These are phyloP conservation scores for Agroathelia rolfsii DNA, from an alignment of 1,284 basidiomycete species.

Conservation along the genomic window DNA sequence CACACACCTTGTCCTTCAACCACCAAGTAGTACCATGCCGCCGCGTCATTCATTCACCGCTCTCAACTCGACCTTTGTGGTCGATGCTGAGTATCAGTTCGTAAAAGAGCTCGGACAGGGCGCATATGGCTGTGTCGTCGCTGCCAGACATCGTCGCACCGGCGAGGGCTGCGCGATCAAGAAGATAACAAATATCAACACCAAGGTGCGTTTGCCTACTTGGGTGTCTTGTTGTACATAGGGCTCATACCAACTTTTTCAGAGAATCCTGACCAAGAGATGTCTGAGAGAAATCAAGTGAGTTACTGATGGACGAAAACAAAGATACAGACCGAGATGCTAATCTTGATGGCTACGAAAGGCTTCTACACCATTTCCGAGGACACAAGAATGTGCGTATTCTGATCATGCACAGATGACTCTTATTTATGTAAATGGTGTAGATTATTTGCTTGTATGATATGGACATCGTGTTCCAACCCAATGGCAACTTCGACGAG, in stretches of 20 bases:
- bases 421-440: too few species aligned
- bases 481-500: constrained; percentile 86
- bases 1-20: too few species aligned
- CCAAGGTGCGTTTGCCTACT: constrained; percentile 52
- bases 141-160: constrained; percentile 74
- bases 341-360: too few species aligned
- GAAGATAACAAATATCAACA: constrained; percentile 97
- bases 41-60: constrained; percentile 70
- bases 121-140: constrained; percentile 87
- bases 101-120: constrained; percentile 95
- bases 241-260: constrained; percentile 22
- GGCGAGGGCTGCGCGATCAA: constrained; percentile 92
- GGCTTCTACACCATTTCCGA: constrained; percentile 88
- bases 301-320: constrained; percentile 19
- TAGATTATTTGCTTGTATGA: constrained; percentile 91
- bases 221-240: neutral
- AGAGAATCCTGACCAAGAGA: constrained; percentile 92
- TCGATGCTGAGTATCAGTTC: constrained; percentile 87
- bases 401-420: constrained; percentile 1
- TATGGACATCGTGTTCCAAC: constrained; percentile 91
- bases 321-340: constrained; percentile 1
- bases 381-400: constrained; percentile 91
- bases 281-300: constrained; percentile 90
- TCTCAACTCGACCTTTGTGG: constrained; percentile 75
- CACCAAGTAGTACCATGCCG: too few species aligned